Evolutionary conservation across 2,329 filamentous ascomycete species (phyloP), one percentile per base, ranked within the genome.

Genomic region (Neofusicoccum cordaticola): DNA sequence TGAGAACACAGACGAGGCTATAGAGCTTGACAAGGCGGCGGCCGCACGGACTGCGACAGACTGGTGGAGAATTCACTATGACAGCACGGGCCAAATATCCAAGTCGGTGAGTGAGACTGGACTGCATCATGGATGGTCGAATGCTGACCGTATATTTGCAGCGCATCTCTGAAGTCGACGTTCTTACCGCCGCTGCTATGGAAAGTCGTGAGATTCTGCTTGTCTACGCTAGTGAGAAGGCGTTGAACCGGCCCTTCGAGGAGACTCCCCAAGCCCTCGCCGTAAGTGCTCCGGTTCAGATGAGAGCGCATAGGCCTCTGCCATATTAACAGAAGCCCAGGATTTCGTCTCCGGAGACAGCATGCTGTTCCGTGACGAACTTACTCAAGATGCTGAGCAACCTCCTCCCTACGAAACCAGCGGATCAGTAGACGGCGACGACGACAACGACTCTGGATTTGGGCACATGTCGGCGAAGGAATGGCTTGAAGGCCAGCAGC

Each of bases 221-320:
- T 9, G 82, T 89, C 2, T 89, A 88, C 71, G 86, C 85, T 19
- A 86, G 81, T 68, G 81, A 84, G 3, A 71, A 71, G 12, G 76
- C 76, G 1, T 34, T 65, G 19, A 17, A 37, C 11, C 19, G 61
- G 13, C 45, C 45, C n/a, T 61, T 65, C 27, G 47, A 60, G 12
- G 62, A 64, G 6, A 13, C 48, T 11, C 63, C 63, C 6, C 64
- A 48, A 69, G 68, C 6, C 67, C 69, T 9, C 58, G 67, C 22
- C 50, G 66, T 3, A 71, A 45, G 69, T 44, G 6, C 17, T 4
- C 34, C 19, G 13, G n/a, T 17, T 47, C 11, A 13, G 27, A 9
- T 2, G 19, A 2, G 8, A 19, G 56, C 13, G 19, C 27, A 31
- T 22, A 7, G 27, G 27, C 27, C 27, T 7, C 19, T 41, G 15